These are phyloP conservation scores for Nicotiana tabacum DNA, from an alignment of 257 asterid species.

Conservation along the genomic window DNA sequence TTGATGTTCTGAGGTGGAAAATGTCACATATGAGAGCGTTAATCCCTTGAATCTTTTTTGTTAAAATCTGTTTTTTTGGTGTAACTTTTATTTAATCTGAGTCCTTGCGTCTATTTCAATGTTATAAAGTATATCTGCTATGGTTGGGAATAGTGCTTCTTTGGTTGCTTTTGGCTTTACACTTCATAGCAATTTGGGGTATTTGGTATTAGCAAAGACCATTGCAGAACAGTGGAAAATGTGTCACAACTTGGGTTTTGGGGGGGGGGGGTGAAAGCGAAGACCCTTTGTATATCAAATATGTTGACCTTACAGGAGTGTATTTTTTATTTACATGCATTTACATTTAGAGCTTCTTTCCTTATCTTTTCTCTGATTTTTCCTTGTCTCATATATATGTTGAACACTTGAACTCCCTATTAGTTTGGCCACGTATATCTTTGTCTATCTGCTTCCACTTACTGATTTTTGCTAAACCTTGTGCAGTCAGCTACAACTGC, in stretches of 20 bases:
- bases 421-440: not conserved
- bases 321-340: not conserved
- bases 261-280: not conserved
- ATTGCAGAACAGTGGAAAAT: not conserved
- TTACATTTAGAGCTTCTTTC: not conserved
- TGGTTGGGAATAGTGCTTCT: not conserved
- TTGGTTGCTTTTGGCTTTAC: not conserved
- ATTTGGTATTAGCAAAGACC: not conserved
- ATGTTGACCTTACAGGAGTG: not conserved
- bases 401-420: not conserved
- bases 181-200: not conserved
- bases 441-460: conserved; percentile 11
- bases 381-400: not conserved
- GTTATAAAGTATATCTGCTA: not conserved
- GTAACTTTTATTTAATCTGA: not conserved
- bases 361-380: not conserved
- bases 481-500: conserved; percentile 65
- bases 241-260: not conserved
- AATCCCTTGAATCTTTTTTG: not conserved
- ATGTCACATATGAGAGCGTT: not conserved
- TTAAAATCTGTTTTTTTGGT: not conserved
- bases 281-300: not conserved
- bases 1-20: not conserved
- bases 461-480: conserved; percentile 17
- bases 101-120: not conserved